These are phyloP conservation scores for Castanopsis chinensis DNA, from an alignment of 306 rosid species.

Conservation along the genomic window DNA sequence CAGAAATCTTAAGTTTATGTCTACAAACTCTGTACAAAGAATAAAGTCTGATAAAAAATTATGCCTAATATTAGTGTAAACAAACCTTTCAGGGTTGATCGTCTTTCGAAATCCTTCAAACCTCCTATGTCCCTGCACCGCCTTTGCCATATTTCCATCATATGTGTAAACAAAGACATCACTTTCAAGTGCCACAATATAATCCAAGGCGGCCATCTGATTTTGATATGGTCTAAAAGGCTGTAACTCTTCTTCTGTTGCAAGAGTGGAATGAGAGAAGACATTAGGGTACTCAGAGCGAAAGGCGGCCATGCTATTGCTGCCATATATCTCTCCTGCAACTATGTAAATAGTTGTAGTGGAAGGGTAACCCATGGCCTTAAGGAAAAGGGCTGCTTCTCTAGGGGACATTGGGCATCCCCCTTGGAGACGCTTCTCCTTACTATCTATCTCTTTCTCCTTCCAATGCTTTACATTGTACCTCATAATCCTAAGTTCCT, in stretches of 20 bases:
- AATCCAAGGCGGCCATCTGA: constrained; percentile 94
- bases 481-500: constrained; percentile 80
- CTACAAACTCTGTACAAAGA: neutral
- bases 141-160: constrained; percentile 99
- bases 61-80: neutral
- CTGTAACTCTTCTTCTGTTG: constrained; percentile 76
- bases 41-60: neutral
- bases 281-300: constrained; percentile 72
- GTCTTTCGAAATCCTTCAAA: constrained; percentile 90
- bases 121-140: constrained; percentile 94
- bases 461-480: constrained; percentile 95
- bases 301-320: constrained; percentile 68
- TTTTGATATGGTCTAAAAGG: constrained; percentile 81
- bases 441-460: constrained; percentile 87
- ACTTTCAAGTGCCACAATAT: constrained; percentile 84
- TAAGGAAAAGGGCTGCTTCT: constrained; percentile 90
- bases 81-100: constrained; percentile 89
- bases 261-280: constrained; percentile 76
- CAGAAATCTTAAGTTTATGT: neutral
- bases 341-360: constrained; percentile 93
- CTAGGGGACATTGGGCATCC: constrained; percentile 98
- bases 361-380: constrained; percentile 97
- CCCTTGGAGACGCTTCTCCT: constrained; percentile 65
- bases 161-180: constrained; percentile 94
- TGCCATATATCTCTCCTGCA: constrained; percentile 92